Evolutionary conservation across 2,329 filamentous ascomycete genomes (phyloP).

Genomic region (Sarocladiaceae sp.): DNA sequence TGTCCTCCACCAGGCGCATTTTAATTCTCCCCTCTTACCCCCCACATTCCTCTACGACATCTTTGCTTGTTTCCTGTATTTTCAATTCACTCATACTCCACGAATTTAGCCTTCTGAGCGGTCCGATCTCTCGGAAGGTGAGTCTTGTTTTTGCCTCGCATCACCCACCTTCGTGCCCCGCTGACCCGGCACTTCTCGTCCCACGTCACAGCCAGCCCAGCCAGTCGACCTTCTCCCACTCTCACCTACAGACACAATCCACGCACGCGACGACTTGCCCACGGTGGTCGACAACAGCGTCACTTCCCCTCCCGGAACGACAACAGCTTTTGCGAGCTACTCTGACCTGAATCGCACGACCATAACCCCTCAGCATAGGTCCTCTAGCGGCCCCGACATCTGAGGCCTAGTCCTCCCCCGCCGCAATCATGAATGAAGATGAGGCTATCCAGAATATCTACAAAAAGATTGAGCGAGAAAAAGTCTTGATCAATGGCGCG

Average conservation of each 20-base stretch:
- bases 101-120: neutral
- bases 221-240: neutral
- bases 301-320: slow-evolving; percentile 3
- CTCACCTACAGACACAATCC: neutral
- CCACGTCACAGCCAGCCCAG: slow-evolving; percentile 2
- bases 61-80: neutral
- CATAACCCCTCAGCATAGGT: slow-evolving; percentile 2
- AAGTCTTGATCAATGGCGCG: slow-evolving; percentile 88
- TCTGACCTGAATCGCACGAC: neutral
- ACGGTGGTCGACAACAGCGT: neutral
- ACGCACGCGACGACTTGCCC: neutral
- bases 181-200: slow-evolving; percentile 7
- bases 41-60: slow-evolving; percentile 2
- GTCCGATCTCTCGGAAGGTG: neutral
- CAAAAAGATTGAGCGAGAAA: slow-evolving; percentile 97
- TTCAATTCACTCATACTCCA: neutral
- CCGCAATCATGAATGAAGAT: slow-evolving; percentile 55
- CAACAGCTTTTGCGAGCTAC: neutral
- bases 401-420: slow-evolving; percentile 33
- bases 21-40: neutral
- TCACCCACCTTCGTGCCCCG: slow-evolving; percentile 13
- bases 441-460: slow-evolving; percentile 73
- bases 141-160: slow-evolving; percentile 9
- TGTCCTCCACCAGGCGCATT: neutral
- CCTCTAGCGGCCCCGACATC: slow-evolving; percentile 35